A percentile compares a stretch with the other conserved stretches of the same genome.
Conservation (phyloP, 2,329 filamentous ascomycete species). For the Bipolaris gigantea region DNA sequence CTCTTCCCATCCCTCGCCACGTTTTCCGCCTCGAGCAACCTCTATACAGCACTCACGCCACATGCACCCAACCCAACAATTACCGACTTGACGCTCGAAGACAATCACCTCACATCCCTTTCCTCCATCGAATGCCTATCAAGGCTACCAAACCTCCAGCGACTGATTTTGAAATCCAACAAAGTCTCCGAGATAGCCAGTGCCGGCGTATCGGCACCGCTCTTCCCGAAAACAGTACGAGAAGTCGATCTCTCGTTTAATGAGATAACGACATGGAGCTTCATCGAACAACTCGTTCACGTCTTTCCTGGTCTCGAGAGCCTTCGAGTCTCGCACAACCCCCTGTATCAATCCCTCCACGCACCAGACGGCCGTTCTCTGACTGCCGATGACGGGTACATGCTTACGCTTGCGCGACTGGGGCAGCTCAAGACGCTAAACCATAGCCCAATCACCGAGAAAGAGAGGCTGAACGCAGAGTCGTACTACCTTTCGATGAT, state of each 20-base stretch:
- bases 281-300: slow-evolving; percentile 68
- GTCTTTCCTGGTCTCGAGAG: slow-evolving; percentile 73
- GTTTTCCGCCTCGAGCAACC: slow-evolving; percentile 52
- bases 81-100: slow-evolving; percentile 69
- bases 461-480: slow-evolving; percentile 84
- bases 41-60: slow-evolving; percentile 37
- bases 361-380: slow-evolving; percentile 47
- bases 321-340: slow-evolving; percentile 83
- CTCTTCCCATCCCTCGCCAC: slow-evolving; percentile 60
- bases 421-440: slow-evolving; percentile 69
- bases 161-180: slow-evolving; percentile 72
- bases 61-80: slow-evolving; percentile 55
- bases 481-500: slow-evolving; percentile 91
- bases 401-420: slow-evolving; percentile 81
- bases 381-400: slow-evolving; percentile 78
- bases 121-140: slow-evolving; percentile 61
- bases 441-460: slow-evolving; percentile 66
- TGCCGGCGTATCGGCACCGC: slow-evolving; percentile 15
- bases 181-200: slow-evolving; percentile 56
- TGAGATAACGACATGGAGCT: slow-evolving; percentile 62
- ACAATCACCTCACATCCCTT: slow-evolving; percentile 67
- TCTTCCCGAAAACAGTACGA: slow-evolving; percentile 38
- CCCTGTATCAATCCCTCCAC: slow-evolving; percentile 68
- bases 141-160: slow-evolving; percentile 57
- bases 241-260: slow-evolving; percentile 54